Percentiles rank a stretch among this genome's conserved stretches.
These are phyloP conservation scores for Pancytospora philotis DNA, from an alignment of 371 early-diverging fungal species.

Conservation along the genomic window DNA sequence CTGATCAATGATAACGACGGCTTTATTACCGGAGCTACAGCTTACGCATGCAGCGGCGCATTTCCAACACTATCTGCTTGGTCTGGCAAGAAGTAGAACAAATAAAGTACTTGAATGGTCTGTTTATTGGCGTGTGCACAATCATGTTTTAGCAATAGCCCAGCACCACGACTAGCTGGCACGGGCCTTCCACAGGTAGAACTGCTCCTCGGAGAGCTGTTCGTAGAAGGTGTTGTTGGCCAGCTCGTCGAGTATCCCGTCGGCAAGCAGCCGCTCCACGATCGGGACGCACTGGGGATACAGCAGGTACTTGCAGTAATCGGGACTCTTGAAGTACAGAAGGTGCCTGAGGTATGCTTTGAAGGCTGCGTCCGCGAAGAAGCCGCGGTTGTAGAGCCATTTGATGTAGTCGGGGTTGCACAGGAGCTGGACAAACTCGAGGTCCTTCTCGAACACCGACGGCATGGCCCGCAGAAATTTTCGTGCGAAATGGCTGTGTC, in stretches of 20 bases:
- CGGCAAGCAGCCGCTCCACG: constrained; percentile 46
- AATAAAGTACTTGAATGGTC: too few species aligned
- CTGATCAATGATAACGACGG: too few species aligned
- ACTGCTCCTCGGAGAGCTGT: constrained; percentile 24
- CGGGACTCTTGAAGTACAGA: constrained; percentile 50
- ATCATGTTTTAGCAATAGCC: too few species aligned
- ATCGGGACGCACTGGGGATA: constrained; percentile 58
- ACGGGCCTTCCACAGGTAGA: constrained; percentile 30
- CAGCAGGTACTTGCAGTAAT: constrained; percentile 49
- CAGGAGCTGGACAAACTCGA: constrained; percentile 59
- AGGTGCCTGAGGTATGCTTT: constrained; percentile 52
- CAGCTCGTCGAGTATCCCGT: constrained; percentile 33
- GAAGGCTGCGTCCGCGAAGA: constrained; percentile 51
- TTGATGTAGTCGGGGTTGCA: constrained; percentile 59
- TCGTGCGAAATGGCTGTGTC: not conserved
- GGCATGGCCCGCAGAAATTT: constrained; percentile 6
- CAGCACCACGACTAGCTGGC: too few species aligned
- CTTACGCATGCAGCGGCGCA: too few species aligned
- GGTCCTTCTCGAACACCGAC: constrained; percentile 51
- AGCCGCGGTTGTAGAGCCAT: constrained; percentile 53
- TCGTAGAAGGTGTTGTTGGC: constrained; percentile 29
- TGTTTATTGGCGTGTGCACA: too few species aligned
- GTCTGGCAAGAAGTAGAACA: too few species aligned
- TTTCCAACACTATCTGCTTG: too few species aligned
- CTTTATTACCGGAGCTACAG: too few species aligned